phyloP scores from a whole-genome alignment of 2,329 filamentous ascomycete species.

The Elsinoe arachidis region DNA sequence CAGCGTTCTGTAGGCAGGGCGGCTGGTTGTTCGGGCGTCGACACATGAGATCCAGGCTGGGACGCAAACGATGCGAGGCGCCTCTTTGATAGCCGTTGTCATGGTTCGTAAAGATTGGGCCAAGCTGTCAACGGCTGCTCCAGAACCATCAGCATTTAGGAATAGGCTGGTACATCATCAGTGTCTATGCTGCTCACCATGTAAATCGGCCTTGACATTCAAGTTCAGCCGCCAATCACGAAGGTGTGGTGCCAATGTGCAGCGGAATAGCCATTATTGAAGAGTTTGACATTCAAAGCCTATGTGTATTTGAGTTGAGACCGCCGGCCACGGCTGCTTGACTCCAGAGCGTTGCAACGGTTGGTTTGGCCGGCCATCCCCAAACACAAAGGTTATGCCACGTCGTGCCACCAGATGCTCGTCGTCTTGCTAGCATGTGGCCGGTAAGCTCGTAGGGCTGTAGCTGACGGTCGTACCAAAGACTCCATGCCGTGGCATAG shows the following conservation, averaged over 20 bases:
- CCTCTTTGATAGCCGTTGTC: slow-evolving; percentile 1
- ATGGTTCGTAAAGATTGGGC: not conserved
- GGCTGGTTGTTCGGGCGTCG: not conserved
- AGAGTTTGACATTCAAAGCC: not conserved
- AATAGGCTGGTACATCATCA: no score
- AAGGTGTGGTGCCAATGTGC: not conserved
- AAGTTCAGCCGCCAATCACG: no score
- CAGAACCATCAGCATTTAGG: not conserved
- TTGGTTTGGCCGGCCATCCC: not conserved
- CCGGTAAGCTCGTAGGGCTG: no score
- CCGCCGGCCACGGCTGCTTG: not conserved
- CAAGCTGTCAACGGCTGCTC: not conserved
- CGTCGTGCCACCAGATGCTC: no score
- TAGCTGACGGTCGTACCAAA: no score
- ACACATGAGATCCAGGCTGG: not conserved
- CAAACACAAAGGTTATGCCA: not conserved
- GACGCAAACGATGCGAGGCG: not conserved
- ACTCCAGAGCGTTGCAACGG: not conserved
- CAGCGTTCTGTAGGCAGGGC: not conserved
- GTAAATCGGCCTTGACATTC: no score
- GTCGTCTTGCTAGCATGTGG: no score
- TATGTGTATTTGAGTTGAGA: not conserved
- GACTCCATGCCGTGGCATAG: no score
- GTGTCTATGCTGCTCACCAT: no score
- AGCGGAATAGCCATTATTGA: not conserved